phyloP scores from a whole-genome alignment of 2,329 filamentous ascomycete species.

The Aquanectria penicillioides region DNA sequence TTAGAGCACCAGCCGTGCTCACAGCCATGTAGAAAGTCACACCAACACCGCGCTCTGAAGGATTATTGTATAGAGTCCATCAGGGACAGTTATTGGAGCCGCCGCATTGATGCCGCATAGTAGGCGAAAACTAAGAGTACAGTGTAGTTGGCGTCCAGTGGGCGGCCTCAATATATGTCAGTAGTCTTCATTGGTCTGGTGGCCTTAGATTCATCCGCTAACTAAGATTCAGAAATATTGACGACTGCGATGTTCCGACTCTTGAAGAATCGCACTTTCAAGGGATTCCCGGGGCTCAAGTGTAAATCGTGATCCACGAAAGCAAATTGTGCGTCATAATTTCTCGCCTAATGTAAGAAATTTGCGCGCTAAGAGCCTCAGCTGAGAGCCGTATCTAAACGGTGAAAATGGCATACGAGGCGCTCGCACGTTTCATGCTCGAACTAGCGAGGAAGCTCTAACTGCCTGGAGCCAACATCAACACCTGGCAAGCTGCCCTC shows the following conservation, averaged over 20 bases:
- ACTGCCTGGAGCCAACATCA: neutral
- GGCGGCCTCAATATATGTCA: too few relatives aligned
- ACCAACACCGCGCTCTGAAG: too few relatives aligned
- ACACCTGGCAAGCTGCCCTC: constrained; percentile 1
- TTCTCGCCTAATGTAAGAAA: constrained; percentile 2
- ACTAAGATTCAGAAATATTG: constrained; percentile 7
- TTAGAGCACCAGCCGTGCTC: too few relatives aligned
- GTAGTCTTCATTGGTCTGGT: too few relatives aligned
- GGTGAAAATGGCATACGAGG: neutral
- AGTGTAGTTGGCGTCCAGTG: too few relatives aligned
- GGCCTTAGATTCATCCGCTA: neutral
- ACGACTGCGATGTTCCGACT: constrained; percentile 6
- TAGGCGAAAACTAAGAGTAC: too few relatives aligned
- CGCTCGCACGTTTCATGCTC: neutral
- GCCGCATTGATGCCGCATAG: too few relatives aligned
- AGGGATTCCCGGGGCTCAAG: neutral
- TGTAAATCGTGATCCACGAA: constrained; percentile 12
- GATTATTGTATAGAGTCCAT: too few relatives aligned
- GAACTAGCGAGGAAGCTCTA: neutral
- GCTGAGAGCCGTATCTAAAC: neutral
- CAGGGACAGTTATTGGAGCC: too few relatives aligned
- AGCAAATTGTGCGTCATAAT: constrained; percentile 16
- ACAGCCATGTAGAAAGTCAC: too few relatives aligned
- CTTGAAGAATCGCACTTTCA: constrained; percentile 7
- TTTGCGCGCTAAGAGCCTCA: neutral